Conservation (phyloP, 1,139 yeast genomes). For the Oligophagozyma castellii region DNA sequence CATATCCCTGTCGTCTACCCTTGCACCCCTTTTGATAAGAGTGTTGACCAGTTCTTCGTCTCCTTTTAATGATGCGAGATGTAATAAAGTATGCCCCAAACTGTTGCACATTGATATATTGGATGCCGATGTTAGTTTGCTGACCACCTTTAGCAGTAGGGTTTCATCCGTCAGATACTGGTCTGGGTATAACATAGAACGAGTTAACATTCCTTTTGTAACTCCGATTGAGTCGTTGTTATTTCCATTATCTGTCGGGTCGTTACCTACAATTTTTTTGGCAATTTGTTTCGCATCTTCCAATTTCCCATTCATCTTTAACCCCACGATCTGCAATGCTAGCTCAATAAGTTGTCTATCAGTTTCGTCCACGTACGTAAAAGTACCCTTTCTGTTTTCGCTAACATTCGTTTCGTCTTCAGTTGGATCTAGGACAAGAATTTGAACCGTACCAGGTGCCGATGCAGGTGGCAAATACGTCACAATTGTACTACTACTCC, state of each 20-base stretch:
- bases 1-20: constrained; percentile 56
- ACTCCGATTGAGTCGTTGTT: neutral
- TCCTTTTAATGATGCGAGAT: constrained; percentile 62
- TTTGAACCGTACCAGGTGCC: constrained; percentile 76
- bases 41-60: constrained; percentile 46
- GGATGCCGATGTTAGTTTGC: constrained; percentile 32
- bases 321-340: constrained; percentile 83
- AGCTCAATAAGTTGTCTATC: constrained; percentile 81
- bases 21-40: constrained; percentile 62
- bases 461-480: constrained; percentile 81
- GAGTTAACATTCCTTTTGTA: neutral
- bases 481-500: constrained; percentile 85
- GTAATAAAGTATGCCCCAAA: constrained; percentile 77
- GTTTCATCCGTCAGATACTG: too few relatives aligned
- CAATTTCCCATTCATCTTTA: constrained; percentile 82
- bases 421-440: constrained; percentile 43
- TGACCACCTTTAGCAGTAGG: constrained; percentile 45
- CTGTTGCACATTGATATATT: constrained; percentile 67
- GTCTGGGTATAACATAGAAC: too few relatives aligned
- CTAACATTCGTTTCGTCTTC: constrained; percentile 1
- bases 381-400: constrained; percentile 28
- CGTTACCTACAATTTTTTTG: constrained; percentile 54
- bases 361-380: constrained; percentile 82
- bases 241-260: neutral
- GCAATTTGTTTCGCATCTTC: constrained; percentile 88